Evolutionary conservation across 1,139 yeast genomes (phyloP).

Genomic region (Keqinozyma sinolaborantium): DNA sequence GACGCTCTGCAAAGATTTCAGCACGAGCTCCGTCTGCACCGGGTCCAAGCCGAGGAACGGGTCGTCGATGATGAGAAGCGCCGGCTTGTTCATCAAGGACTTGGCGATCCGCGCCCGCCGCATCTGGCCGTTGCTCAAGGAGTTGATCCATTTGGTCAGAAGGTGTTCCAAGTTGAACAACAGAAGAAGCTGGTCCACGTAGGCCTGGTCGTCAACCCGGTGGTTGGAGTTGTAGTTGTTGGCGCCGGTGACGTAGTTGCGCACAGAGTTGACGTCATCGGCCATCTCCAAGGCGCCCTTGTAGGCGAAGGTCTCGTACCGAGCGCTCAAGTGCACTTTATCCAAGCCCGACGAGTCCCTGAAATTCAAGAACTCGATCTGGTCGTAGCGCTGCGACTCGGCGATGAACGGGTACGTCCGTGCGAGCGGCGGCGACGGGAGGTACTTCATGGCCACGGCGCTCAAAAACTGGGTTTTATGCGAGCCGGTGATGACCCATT

Average conservation of each 20-base stretch:
- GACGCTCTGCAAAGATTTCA: constrained; percentile 33
- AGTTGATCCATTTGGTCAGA: constrained; percentile 73
- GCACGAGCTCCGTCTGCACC: constrained; percentile 56
- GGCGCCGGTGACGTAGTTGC: constrained; percentile 52
- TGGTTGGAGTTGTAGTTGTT: constrained; percentile 43
- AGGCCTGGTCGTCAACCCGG: constrained; percentile 12
- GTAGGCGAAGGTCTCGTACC: constrained; percentile 71
- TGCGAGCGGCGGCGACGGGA: constrained; percentile 51
- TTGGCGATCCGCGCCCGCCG: constrained; percentile 85
- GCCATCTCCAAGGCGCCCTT: constrained; percentile 58
- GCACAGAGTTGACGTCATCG: constrained; percentile 70
- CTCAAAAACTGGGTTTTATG: constrained; percentile 31
- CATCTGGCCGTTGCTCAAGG: constrained; percentile 90
- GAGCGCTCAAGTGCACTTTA: constrained; percentile 79
- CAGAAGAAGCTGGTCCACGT: constrained; percentile 40
- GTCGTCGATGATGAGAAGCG: constrained; percentile 73
- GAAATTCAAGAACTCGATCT: constrained; percentile 53
- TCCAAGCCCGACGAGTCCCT: constrained; percentile 50
- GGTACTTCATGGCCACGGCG: constrained; percentile 32
- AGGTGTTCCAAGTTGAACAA: constrained; percentile 55
- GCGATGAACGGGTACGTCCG: constrained; percentile 53
- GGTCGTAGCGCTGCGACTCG: constrained; percentile 19
- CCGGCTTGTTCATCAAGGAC: constrained; percentile 63
- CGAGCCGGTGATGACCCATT: constrained; percentile 37
- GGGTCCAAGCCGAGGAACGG: constrained; percentile 93